These are phyloP conservation scores for Phaeoacremonium minimum DNA, from an alignment of 2,329 filamentous ascomycete genomes.

Conservation along the genomic window DNA sequence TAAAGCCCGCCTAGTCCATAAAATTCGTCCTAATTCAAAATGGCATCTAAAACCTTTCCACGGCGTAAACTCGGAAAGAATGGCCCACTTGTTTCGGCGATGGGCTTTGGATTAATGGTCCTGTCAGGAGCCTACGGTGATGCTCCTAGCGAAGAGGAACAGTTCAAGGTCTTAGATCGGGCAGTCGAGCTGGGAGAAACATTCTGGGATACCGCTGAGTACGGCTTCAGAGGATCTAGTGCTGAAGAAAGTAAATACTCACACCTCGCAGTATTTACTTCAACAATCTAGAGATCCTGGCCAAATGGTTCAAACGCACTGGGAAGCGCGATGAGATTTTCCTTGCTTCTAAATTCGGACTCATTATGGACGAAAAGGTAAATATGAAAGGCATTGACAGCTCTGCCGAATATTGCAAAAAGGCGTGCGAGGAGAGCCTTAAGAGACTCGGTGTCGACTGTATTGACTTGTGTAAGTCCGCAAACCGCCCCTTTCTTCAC, in stretches of 20 bases:
- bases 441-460: conserved; percentile 41
- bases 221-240: conserved; percentile 8
- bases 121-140: conserved; percentile 10
- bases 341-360: conserved; percentile 32
- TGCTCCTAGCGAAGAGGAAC: conserved; percentile 10
- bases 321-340: conserved; percentile 40
- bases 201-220: conserved; percentile 13
- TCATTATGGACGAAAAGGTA: conserved; percentile 13
- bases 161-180: conserved; percentile 11
- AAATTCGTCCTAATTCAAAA: not conserved
- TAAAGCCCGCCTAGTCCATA: too few species aligned
- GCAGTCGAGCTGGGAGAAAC: conserved; percentile 12
- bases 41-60: not conserved
- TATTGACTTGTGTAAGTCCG: conserved; percentile 47
- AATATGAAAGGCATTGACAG: conserved; percentile 15
- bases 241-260: conserved; percentile 6
- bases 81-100: conserved; percentile 5
- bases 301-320: conserved; percentile 36
- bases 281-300: conserved; percentile 35
- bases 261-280: conserved; percentile 20
- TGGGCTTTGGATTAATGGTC: conserved; percentile 10
- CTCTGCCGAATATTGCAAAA: conserved; percentile 18
- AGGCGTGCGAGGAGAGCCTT: conserved; percentile 28
- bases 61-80: not conserved
- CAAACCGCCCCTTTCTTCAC: not conserved